phyloP scores from a whole-genome alignment of 306 rosid species.

The Albizia julibrissin region DNA sequence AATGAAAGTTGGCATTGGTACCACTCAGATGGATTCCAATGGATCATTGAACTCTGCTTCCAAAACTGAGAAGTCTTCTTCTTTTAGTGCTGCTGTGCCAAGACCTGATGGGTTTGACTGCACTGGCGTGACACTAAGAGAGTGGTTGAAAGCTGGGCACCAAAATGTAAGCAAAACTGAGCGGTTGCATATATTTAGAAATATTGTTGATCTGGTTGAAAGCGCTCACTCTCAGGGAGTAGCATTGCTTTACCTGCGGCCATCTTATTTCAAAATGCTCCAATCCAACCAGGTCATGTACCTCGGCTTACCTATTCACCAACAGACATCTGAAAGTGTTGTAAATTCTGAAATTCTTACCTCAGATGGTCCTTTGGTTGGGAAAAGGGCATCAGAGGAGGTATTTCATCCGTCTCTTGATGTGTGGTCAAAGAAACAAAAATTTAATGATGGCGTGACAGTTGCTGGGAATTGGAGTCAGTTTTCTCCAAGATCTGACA shows the following conservation, averaged over 20 bases:
- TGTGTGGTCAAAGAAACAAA: constrained; percentile 60
- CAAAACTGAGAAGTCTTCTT: constrained; percentile 40
- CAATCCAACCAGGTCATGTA: constrained; percentile 65
- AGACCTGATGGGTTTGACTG: constrained; percentile 45
- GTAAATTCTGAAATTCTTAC: constrained; percentile 50
- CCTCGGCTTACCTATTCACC: constrained; percentile 52
- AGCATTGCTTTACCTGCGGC: constrained; percentile 64
- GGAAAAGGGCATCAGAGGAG: constrained; percentile 62
- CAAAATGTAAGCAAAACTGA: constrained; percentile 59
- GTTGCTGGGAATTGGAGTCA: constrained; percentile 48
- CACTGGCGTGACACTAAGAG: constrained; percentile 71
- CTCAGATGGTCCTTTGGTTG: constrained; percentile 38
- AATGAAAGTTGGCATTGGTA: constrained; percentile 41
- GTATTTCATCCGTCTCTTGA: constrained; percentile 43
- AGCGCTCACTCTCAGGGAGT: constrained; percentile 62
- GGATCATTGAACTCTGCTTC: constrained; percentile 36
- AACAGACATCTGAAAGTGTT: constrained; percentile 39
- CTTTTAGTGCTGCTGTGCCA: constrained; percentile 30
- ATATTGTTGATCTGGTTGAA: constrained; percentile 76
- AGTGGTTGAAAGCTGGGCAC: constrained; percentile 66
- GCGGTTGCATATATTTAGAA: constrained; percentile 65
- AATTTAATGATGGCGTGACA: constrained; percentile 44
- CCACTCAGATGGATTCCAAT: constrained; percentile 44
- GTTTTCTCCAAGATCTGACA: constrained; percentile 42
- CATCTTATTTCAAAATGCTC: constrained; percentile 68